Base-by-base conservation (phyloP, 1,139 yeast genomes). In the Meyerozyma elateridarum region DNA sequence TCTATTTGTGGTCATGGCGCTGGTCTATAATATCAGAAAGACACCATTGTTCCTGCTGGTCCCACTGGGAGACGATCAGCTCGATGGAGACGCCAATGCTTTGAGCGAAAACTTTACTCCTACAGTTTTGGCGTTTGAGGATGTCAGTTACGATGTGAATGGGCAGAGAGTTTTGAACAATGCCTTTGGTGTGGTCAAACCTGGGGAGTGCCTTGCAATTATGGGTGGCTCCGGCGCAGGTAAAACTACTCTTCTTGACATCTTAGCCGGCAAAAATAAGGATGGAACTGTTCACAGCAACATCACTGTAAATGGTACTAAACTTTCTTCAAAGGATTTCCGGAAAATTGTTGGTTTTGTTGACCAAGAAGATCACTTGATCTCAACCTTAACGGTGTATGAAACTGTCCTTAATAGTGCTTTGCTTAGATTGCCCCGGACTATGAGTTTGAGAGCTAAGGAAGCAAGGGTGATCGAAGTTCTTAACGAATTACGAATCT, bases 181-280 rank as follows among this genome's bases (percentile, higher is more conserved):
- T 22, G 70, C 84, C 1, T 79, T 75, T 47, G 98, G 98, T 6
- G 46, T 76, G 12, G 95, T 82, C 2, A 74, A 75, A 33, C 95
- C 96, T 2, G 82, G 96, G 25, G 89, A 89, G 53, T 83, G 95
- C 42, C 55, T 89, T 53, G 97, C 98, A 0, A 88, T 91, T 22
- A 85, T 91, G 95, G 98, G 98, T 27, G 96, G 96, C 3, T 88
- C 96, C 0, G 98, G 98, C 32, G 97, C 97, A 8, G 98, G 98
- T 37, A 91, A 91, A 52, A 89, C 98, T 0, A 91, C 98, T 0
- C 59, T 91, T 28, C 63, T 91, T 37, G 98, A 91, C 52, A 87
- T 91, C 35, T 63, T 91, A 37, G 97, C 97, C 1, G 83, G 81
- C 31, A 91, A 91, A 51, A 76, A 79, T 48, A 91, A 91, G 52